Percentiles rank a stretch among this genome's conserved stretches.
Evolutionary conservation across 2,329 filamentous ascomycete genomes (phyloP).

Genomic region (Diplodia sapinea): DNA sequence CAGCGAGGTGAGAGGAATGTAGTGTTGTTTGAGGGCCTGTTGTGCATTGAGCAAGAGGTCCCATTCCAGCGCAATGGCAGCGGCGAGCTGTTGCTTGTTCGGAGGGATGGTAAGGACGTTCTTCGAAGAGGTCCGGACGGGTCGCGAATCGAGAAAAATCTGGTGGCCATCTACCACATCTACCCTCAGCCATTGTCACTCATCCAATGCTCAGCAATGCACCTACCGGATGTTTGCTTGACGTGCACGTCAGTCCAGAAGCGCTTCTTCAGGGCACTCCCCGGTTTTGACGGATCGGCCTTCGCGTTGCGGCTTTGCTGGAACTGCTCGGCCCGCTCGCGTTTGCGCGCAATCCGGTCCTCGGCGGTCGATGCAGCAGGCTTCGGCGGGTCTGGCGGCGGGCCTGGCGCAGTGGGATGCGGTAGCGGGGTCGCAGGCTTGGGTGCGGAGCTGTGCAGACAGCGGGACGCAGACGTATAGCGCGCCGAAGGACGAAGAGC

Average conservation of each 20-base stretch:
- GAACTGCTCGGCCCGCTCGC: slow-evolving; percentile 58
- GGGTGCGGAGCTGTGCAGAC: slow-evolving; percentile 50
- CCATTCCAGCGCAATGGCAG: slow-evolving; percentile 91
- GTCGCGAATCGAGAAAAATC: slow-evolving; percentile 77
- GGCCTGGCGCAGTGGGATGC: slow-evolving; percentile 63
- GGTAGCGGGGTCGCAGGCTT: slow-evolving; percentile 62
- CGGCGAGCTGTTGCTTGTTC: slow-evolving; percentile 80
- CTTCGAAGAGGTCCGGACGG: slow-evolving; percentile 79
- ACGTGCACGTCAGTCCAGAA: slow-evolving; percentile 90
- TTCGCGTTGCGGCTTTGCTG: slow-evolving; percentile 53
- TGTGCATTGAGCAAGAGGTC: slow-evolving; percentile 80
- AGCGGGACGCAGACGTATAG: slow-evolving; percentile 36
- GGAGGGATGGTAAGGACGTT: slow-evolving; percentile 72
- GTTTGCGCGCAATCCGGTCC: slow-evolving; percentile 55
- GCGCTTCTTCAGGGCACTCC: slow-evolving; percentile 66
- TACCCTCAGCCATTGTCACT: background rate
- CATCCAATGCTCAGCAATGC: background rate
- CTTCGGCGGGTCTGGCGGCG: slow-evolving; percentile 63
- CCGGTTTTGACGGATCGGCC: slow-evolving; percentile 52
- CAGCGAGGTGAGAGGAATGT: slow-evolving; percentile 88
- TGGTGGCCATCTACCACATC: slow-evolving; percentile 57
- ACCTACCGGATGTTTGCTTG: slow-evolving; percentile 63
- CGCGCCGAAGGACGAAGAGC: background rate
- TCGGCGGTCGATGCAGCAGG: slow-evolving; percentile 56
- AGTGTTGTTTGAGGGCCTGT: slow-evolving; percentile 83